A percentile compares a stretch with the other conserved stretches of the same genome.
Evolutionary conservation across 305 asterid genomes (phyloP).

Genomic region (Fraxinus platypoda): DNA sequence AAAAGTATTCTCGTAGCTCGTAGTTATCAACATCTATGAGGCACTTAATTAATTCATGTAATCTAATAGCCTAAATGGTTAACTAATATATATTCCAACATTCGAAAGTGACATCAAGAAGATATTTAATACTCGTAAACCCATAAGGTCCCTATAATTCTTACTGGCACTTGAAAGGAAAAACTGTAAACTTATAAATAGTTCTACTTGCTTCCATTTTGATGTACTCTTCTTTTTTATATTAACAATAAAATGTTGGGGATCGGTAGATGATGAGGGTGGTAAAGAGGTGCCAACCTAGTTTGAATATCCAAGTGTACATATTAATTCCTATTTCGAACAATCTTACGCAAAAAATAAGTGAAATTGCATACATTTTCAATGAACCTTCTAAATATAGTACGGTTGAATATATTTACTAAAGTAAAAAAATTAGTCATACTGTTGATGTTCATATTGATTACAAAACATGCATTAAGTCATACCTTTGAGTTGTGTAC

Average conservation of each 20-base stretch:
- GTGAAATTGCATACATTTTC: background rate
- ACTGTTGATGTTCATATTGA: background rate
- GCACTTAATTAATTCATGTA: background rate
- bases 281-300: background rate
- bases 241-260: background rate
- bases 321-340: background rate
- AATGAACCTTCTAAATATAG: background rate
- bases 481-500: background rate
- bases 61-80: background rate
- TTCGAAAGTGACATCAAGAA: background rate
- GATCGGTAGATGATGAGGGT: background rate
- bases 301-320: background rate
- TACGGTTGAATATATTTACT: background rate
- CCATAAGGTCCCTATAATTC: background rate
- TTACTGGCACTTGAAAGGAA: background rate
- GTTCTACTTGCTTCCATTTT: background rate
- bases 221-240: background rate
- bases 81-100: background rate
- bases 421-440: background rate
- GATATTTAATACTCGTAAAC: too few species aligned
- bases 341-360: background rate
- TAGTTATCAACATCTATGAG: background rate
- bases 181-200: background rate
- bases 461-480: background rate
- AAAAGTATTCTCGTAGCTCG: too few species aligned